Evolutionary conservation across 2,329 filamentous ascomycete genomes (phyloP), one percentile per base, ranked within the genome.

Genomic region (Mollisiaceae sp.): DNA sequence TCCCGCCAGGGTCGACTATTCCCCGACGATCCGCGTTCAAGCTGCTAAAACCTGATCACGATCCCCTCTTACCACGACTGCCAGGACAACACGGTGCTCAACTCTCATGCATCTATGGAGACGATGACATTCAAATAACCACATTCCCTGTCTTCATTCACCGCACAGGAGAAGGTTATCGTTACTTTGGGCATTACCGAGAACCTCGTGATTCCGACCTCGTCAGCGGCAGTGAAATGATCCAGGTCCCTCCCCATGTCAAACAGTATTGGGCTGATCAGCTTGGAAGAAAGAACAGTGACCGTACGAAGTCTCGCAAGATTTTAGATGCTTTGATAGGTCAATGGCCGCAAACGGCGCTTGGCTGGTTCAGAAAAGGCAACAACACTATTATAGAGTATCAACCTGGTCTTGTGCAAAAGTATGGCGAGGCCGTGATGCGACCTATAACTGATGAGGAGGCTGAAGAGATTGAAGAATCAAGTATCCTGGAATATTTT

Each of bases 351-450:
- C n/a, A 11, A 12, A 41, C 54, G 12, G 9, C 18, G 1, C 15
- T 63, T 20, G 62, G 62, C 12, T 63, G 62, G 62, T 35, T 35
- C 14, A n/a, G 35, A 3, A n/a, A 38, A 6, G n/a, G 35, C 15
- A 38, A 15, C 8, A 59, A 43, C 3, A 41, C 18, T 9, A 38
- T 63, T 5, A 32, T 63, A 11, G n/a, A 12, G 3, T 59, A 63
- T 20, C 8, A 52, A 15, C 47, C 8, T 27, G 35, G 20, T 11
- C 12, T 24, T 38, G 45, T 22, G 18, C 47, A 62, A 15, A 35
- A 55, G 4, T 32, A 27, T 18, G 59, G 36, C 4, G 59, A 62
- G 20, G 6, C 43, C 8, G 20, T 22, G 3, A 15, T 39, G 4
- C 50, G n/a, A 18, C 36, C n/a, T 15, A 55, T 62, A 38, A 62